phyloP scores from a whole-genome alignment of 768 basidiomycete genomes.

The Termitomyces sp. region DNA sequence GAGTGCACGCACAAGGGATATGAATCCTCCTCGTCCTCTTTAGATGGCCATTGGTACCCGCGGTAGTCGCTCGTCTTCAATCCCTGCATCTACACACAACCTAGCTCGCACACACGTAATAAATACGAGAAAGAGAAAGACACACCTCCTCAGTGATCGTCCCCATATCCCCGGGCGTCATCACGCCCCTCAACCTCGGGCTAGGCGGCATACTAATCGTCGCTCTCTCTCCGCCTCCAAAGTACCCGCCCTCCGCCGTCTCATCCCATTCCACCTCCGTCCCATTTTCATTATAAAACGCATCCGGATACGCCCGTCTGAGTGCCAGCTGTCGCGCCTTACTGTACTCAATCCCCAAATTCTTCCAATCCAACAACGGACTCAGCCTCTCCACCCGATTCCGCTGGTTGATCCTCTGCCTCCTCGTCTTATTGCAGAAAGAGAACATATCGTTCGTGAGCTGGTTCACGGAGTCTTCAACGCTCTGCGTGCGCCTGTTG shows the following conservation, averaged over 20 bases:
- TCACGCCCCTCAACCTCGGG: slow-evolving; percentile 78
- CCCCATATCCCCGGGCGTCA: slow-evolving; percentile 92
- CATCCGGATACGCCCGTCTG: slow-evolving; percentile 91
- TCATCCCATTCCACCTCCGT: slow-evolving; percentile 36
- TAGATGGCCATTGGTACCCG: slow-evolving; percentile 56
- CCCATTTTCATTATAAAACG: slow-evolving; percentile 55
- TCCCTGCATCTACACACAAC: slow-evolving; percentile 65
- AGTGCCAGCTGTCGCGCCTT: slow-evolving; percentile 92
- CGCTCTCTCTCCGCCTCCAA: slow-evolving; percentile 56
- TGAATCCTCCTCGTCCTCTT: slow-evolving; percentile 84
- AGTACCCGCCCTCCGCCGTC: slow-evolving; percentile 24
- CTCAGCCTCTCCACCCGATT: slow-evolving; percentile 94
- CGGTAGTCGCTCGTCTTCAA: slow-evolving; percentile 85
- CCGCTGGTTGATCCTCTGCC: slow-evolving; percentile 97
- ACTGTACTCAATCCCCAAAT: slow-evolving; percentile 93
- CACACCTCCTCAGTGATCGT: slow-evolving; percentile 82
- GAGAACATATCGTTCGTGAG: slow-evolving; percentile 71
- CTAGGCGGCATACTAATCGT: slow-evolving; percentile 81
- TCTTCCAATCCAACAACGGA: slow-evolving; percentile 97
- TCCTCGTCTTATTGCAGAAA: slow-evolving; percentile 80
- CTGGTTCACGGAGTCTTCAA: slow-evolving; percentile 88
- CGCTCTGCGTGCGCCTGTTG: slow-evolving; percentile 82
- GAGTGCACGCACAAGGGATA: slow-evolving; percentile 73
- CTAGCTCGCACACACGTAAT: not conserved
- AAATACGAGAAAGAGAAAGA: not conserved